These are phyloP conservation scores for Colletotrichum siamense DNA, from an alignment of 2,329 filamentous ascomycete genomes.

Conservation along the genomic window DNA sequence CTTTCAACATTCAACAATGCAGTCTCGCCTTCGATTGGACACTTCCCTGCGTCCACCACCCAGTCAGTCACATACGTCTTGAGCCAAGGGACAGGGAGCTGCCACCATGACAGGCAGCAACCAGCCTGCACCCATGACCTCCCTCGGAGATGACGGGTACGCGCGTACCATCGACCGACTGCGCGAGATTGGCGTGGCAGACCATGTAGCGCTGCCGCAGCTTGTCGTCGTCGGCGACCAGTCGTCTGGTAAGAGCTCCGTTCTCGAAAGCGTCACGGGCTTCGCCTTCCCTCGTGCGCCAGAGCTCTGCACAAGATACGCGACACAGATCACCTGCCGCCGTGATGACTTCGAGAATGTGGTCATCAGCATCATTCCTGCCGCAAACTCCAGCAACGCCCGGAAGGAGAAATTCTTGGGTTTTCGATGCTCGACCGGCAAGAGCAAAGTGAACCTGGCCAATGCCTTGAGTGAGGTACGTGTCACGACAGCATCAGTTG, in stretches of 20 bases:
- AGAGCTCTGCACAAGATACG: constrained; percentile 54
- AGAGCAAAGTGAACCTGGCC: not conserved
- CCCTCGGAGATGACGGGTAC: not conserved
- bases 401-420: not conserved
- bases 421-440: not conserved
- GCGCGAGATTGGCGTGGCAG: not conserved
- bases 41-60: not conserved
- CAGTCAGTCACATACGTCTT: not conserved
- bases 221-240: constrained; percentile 86
- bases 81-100: not conserved
- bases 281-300: constrained; percentile 51
- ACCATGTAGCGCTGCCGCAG: constrained; percentile 41
- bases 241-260: constrained; percentile 85
- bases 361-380: constrained; percentile 47
- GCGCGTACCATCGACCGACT: not conserved
- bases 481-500: not conserved
- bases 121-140: not conserved
- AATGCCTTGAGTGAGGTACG: not conserved
- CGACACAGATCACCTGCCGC: constrained; percentile 50
- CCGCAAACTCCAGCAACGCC: not conserved
- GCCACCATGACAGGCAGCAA: not conserved
- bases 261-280: constrained; percentile 69
- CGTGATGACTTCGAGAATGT: constrained; percentile 35
- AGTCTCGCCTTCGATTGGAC: not conserved
- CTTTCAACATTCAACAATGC: not conserved